Base-by-base conservation (phyloP, 495 filamentous ascomycete genomes). In the Terfezia claveryi region DNA sequence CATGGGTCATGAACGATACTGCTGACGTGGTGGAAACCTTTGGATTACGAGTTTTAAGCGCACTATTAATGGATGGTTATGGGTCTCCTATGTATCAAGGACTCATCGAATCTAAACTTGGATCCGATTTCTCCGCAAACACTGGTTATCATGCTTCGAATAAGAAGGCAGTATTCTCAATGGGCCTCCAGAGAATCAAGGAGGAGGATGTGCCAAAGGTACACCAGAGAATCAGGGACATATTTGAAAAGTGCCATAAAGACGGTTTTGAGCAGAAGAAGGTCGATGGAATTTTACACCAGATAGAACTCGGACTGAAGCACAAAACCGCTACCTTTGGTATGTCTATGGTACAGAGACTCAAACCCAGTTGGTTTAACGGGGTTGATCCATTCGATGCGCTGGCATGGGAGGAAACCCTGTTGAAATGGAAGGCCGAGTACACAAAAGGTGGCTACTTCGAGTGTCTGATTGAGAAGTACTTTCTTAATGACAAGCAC, bases 281-380 rank as follows among this genome's bases (percentile, higher is more conserved):
- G 67, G 81, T 96, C 38, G 85, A 92, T 56, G 91, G 91, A 16
- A 81, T 91, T 61, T 74, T 96, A 41, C 91, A 98, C 66, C 87
- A 94, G 67, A 72, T 96, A 10, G 91, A 98, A 62, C 73, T 98
- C 37, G 73, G 78, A 10, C 70, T 96, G 23, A 92, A 94, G 63
- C 89, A 96, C 68, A 95, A 95, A 69, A 94, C 85, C 1, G 83
- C 91, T 37, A 83, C 83, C 59, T 96, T 98, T 62, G 91, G 91
- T 23, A 83, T 96, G 75, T 79, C 79, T 49, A 69, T 98, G 2
- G 82, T 95, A 72, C 83, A 94, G 60, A 75, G 87, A 50, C 72
- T 94, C 54, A 83, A 91, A 54, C 81, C 85, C 4, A 79, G 80
- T 32, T 98, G 91, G 91, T 94, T 96, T 67, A 91, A 91, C 55